Percentiles rank a stretch among this genome's conserved stretches.
phyloP scores from a whole-genome alignment of 257 asterid genomes.

The Ophiorrhiza pumila region DNA sequence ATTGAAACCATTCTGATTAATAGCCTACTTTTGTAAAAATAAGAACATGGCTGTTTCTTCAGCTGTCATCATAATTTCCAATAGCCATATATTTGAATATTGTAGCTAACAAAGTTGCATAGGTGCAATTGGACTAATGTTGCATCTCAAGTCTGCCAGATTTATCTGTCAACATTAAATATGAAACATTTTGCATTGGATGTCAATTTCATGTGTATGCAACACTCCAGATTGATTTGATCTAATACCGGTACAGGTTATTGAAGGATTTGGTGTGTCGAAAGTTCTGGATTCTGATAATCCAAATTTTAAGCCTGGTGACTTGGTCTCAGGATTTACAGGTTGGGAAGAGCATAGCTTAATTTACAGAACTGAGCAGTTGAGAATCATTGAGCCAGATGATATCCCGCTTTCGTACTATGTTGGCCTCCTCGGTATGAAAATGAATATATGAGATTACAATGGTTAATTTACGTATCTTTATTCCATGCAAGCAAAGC shows the following conservation, averaged over 20 bases:
- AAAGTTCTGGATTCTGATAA: slow-evolving; percentile 69
- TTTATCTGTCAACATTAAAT: not conserved
- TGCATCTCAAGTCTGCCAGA: not conserved
- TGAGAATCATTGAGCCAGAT: slow-evolving; percentile 57
- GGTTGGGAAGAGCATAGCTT: slow-evolving; percentile 96
- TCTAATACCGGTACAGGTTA: slow-evolving; percentile 33
- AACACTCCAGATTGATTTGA: not conserved
- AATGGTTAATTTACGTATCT: not conserved
- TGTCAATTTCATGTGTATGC: not conserved
- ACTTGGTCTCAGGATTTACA: slow-evolving; percentile 69
- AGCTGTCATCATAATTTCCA: not conserved
- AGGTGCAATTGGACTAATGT: not conserved
- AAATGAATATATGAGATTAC: not conserved
- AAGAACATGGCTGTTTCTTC: not conserved
- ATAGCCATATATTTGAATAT: not conserved
- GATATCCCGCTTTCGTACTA: slow-evolving; percentile 66
- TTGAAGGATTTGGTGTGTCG: slow-evolving; percentile 86
- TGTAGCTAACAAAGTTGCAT: not conserved
- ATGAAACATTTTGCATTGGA: not conserved
- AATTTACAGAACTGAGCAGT: slow-evolving; percentile 42
- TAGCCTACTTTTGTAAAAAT: not conserved
- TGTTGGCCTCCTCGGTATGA: slow-evolving; percentile 77
- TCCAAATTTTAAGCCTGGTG: slow-evolving; percentile 67
- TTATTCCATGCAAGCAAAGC: not conserved
- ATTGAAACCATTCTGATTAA: not conserved